Conservation (phyloP, 805 yeast species). For the Kodamaea neixiangensis region DNA sequence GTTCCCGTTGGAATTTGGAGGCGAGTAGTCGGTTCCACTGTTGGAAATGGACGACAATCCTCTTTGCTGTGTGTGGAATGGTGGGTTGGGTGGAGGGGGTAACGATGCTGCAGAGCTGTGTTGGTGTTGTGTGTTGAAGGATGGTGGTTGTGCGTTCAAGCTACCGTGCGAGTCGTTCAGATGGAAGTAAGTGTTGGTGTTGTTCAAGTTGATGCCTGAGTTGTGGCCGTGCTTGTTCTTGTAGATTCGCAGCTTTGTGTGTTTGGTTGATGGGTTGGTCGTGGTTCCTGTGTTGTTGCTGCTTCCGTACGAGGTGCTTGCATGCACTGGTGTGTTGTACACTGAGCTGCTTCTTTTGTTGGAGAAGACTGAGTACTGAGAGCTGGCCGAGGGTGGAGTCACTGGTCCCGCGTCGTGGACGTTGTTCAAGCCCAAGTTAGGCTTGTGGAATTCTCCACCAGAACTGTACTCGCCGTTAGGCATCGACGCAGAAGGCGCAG, state of each 20-base stretch:
- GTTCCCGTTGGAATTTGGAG: constrained; percentile 8
- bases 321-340: constrained; percentile 28
- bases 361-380: constrained; percentile 41
- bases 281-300: constrained; percentile 3
- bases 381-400: constrained; percentile 46
- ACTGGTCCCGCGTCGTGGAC: constrained; percentile 21
- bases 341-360: constrained; percentile 21
- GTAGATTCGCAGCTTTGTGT: constrained; percentile 15
- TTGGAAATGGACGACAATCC: constrained; percentile 3
- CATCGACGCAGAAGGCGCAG: not conserved
- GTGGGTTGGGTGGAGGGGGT: constrained; percentile 11
- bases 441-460: constrained; percentile 8
- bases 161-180: constrained; percentile 10
- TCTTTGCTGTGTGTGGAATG: constrained; percentile 6
- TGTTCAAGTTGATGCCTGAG: not conserved
- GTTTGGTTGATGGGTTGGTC: not conserved
- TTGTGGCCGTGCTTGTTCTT: constrained; percentile 6
- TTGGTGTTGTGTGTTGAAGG: constrained; percentile 3
- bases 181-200: constrained; percentile 3
- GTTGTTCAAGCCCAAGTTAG: constrained; percentile 1
- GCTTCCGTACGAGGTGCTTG: constrained; percentile 15
- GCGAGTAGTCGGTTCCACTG: constrained; percentile 12
- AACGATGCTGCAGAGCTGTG: constrained; percentile 6
- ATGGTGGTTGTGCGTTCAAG: constrained; percentile 8
- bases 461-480: constrained; percentile 7